A percentile compares a stretch with the other conserved stretches of the same genome.
Conservation (phyloP, 805 yeast species). For the Candida khao-thaluensis region DNA sequence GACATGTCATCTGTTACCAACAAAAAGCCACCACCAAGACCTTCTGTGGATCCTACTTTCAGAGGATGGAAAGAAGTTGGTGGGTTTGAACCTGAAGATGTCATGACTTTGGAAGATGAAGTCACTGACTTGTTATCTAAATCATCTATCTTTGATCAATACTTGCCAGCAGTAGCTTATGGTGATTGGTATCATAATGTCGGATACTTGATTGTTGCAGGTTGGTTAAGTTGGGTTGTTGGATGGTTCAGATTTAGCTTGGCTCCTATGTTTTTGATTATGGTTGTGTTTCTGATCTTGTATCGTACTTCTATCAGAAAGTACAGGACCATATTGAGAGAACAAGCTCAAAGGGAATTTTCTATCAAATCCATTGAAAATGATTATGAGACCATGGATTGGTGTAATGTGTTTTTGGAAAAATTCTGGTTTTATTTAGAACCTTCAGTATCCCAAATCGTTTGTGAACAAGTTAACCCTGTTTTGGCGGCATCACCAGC, state of each 20-base stretch:
- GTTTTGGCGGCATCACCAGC: slow-evolving; percentile 71
- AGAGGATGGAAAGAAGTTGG: slow-evolving; percentile 96
- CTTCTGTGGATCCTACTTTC: slow-evolving; percentile 62
- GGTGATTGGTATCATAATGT: slow-evolving; percentile 97
- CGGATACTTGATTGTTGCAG: slow-evolving; percentile 67
- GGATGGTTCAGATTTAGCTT: slow-evolving; percentile 77
- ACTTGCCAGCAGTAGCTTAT: slow-evolving; percentile 70
- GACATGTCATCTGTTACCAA: slow-evolving; percentile 31
- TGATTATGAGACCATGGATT: slow-evolving; percentile 92
- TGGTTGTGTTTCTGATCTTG: slow-evolving; percentile 58
- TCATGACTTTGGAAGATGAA: slow-evolving; percentile 66
- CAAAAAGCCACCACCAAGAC: slow-evolving; percentile 44
- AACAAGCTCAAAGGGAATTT: slow-evolving; percentile 81
- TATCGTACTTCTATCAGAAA: slow-evolving; percentile 84
- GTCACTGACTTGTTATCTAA: slow-evolving; percentile 65
- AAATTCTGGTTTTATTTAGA: slow-evolving; percentile 92
- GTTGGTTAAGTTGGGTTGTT: slow-evolving; percentile 68
- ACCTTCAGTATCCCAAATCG: slow-evolving; percentile 84
- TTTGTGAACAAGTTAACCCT: slow-evolving; percentile 82
- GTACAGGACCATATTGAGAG: slow-evolving; percentile 71
- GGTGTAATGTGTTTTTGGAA: slow-evolving; percentile 87
- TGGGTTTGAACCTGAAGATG: slow-evolving; percentile 74
- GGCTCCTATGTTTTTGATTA: slow-evolving; percentile 77
- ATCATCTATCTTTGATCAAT: slow-evolving; percentile 72
- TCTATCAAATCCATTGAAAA: slow-evolving; percentile 77